Conservation (phyloP, 768 basidiomycete genomes). For the Lyophyllum decastes region DNA sequence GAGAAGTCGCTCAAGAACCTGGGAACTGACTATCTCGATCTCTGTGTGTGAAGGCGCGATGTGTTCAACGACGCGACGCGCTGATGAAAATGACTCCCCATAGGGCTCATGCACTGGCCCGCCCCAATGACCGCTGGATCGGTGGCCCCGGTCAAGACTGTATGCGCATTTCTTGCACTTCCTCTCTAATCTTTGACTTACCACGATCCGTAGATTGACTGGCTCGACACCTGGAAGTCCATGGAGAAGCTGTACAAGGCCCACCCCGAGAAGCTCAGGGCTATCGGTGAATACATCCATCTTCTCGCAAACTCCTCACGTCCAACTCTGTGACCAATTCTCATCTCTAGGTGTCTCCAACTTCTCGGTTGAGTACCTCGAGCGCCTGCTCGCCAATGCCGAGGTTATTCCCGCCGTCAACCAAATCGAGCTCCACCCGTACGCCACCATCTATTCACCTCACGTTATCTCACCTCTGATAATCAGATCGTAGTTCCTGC, state of each 20-base stretch:
- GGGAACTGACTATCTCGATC: constrained; percentile 75
- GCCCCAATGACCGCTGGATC: constrained; percentile 64
- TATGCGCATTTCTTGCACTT: constrained; percentile 18
- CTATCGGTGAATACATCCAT: constrained; percentile 54
- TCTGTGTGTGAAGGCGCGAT: constrained; percentile 47
- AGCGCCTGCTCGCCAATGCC: constrained; percentile 57
- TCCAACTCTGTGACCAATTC: not conserved
- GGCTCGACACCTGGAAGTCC: constrained; percentile 77
- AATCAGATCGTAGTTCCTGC: constrained; percentile 43
- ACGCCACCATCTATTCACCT: constrained; percentile 22
- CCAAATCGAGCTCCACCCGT: constrained; percentile 80
- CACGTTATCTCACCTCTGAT: not conserved
- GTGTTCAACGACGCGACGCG: not conserved
- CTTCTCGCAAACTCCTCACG: not conserved
- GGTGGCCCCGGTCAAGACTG: constrained; percentile 48
- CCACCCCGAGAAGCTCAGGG: constrained; percentile 72
- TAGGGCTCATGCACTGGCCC: constrained; percentile 85
- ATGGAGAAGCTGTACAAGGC: constrained; percentile 71
- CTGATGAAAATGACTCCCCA: not conserved
- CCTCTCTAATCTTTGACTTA: too few relatives aligned
- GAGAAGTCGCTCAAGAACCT: constrained; percentile 68
- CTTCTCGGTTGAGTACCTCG: constrained; percentile 64
- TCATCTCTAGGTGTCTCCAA: constrained; percentile 61
- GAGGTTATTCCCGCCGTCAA: constrained; percentile 74
- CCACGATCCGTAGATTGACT: constrained; percentile 40